Conservation (phyloP, 257 asterid genomes). For the Echites panduratus region DNA sequence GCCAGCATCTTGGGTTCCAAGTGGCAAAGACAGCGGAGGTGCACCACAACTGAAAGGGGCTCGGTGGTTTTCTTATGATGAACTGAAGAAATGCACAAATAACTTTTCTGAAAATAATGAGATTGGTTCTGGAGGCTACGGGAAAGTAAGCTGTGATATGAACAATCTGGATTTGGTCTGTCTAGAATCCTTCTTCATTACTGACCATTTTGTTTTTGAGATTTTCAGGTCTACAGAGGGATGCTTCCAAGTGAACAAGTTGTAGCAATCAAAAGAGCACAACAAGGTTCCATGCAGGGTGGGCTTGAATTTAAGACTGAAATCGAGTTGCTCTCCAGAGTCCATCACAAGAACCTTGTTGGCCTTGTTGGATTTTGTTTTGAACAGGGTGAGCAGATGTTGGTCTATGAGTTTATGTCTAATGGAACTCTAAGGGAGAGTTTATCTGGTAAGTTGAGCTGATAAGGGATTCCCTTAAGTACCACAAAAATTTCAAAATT, state of each 20-base stretch:
- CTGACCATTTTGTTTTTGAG: conserved; percentile 2
- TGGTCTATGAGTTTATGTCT: conserved; percentile 83
- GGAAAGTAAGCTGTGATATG: conserved; percentile 47
- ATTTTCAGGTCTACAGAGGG: conserved; percentile 72
- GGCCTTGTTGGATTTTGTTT: conserved; percentile 90
- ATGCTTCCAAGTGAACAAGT: conserved; percentile 56
- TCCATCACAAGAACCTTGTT: conserved; percentile 91
- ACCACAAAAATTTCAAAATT: background rate
- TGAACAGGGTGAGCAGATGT: conserved; percentile 88
- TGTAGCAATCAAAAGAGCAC: conserved; percentile 82
- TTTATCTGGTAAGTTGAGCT: conserved; percentile 46
- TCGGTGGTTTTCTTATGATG: conserved; percentile 89
- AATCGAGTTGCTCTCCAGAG: conserved; percentile 88
- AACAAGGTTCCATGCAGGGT: conserved; percentile 80
- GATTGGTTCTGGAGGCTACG: conserved; percentile 97
- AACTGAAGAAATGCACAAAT: conserved; percentile 73
- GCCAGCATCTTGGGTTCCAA: conserved; percentile 85
- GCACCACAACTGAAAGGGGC: conserved; percentile 98
- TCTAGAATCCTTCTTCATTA: background rate
- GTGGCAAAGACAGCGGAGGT: conserved; percentile 80
- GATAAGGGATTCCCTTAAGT: background rate
- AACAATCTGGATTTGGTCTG: background rate
- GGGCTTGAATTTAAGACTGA: conserved; percentile 93
- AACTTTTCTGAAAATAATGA: conserved; percentile 71
- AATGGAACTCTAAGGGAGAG: conserved; percentile 77